phyloP scores from a whole-genome alignment of 805 yeast species.

The Jamesozyma jinghongensis region DNA sequence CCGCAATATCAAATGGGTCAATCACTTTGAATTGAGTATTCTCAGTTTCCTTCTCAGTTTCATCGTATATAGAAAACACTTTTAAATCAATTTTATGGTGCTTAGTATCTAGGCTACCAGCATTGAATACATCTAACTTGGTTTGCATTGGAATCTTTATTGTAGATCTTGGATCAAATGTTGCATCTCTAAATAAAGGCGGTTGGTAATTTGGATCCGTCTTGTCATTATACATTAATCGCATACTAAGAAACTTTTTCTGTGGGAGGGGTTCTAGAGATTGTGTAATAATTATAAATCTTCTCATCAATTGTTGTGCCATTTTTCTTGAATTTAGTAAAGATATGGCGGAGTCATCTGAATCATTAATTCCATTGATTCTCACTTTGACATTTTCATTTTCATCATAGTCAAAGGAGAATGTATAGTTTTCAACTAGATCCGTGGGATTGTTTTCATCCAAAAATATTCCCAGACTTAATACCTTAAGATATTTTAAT shows the following conservation, averaged over 20 bases:
- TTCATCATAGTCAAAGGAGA: conserved; percentile 37
- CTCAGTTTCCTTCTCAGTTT: conserved; percentile 4
- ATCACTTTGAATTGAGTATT: conserved; percentile 9
- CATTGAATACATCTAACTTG: conserved; percentile 13
- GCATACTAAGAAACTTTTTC: conserved; percentile 39
- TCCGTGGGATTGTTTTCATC: conserved; percentile 36
- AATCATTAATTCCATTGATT: conserved; percentile 4
- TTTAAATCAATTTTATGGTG: conserved; percentile 27
- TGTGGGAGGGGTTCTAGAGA: conserved; percentile 43
- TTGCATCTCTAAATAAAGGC: conserved; percentile 37
- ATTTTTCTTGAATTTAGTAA: conserved; percentile 35
- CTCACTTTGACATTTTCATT: conserved; percentile 23
- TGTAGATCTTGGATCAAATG: conserved; percentile 29
- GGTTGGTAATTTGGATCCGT: conserved; percentile 45
- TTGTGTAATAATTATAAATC: conserved; percentile 47
- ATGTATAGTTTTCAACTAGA: conserved; percentile 43
- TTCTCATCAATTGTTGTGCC: conserved; percentile 41
- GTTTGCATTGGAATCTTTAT: conserved; percentile 22
- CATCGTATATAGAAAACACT: conserved; percentile 24
- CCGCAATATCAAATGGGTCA: conserved; percentile 26
- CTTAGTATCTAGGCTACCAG: conserved; percentile 29
- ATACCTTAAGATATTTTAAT: conserved; percentile 34
- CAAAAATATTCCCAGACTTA: conserved; percentile 39
- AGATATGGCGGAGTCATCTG: conserved; percentile 14
- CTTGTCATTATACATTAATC: conserved; percentile 40